Conservation (phyloP, 106 monocot genomes). For the Acorus gramineus region DNA sequence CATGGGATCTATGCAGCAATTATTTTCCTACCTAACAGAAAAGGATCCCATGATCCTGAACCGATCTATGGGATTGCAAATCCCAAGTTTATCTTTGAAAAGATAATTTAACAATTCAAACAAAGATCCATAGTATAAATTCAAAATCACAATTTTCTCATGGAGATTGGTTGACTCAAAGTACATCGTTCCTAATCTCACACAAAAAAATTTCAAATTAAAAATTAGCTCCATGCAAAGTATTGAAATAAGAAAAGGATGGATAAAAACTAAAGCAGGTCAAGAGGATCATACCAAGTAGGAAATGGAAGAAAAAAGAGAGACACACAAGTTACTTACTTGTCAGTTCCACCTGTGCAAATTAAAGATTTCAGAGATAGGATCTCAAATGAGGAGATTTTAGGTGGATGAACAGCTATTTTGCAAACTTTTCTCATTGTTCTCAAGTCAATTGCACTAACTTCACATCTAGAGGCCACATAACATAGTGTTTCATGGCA, state of each 20-base stretch:
- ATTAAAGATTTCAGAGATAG: constrained; percentile 48
- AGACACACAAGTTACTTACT: constrained; percentile 26
- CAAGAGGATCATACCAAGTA: neutral
- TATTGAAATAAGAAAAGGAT: neutral
- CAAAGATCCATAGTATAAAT: too few species aligned
- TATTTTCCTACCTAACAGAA: too few species aligned
- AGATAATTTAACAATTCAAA: too few species aligned
- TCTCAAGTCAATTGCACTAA: constrained; percentile 61
- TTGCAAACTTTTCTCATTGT: constrained; percentile 52
- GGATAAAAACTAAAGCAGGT: neutral
- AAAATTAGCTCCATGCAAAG: too few species aligned
- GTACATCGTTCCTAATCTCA: too few species aligned
- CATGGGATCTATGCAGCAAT: too few species aligned
- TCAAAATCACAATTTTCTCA: too few species aligned
- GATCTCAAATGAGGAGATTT: constrained; percentile 50
- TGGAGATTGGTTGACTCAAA: too few species aligned
- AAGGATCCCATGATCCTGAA: too few species aligned
- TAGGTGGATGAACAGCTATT: constrained; percentile 23
- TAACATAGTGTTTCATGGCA: constrained; percentile 69
- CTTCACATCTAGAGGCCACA: constrained; percentile 42
- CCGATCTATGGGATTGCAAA: too few species aligned
- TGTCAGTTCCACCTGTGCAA: constrained; percentile 64
- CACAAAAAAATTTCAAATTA: too few species aligned
- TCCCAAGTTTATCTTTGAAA: too few species aligned
- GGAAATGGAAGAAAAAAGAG: neutral